Evolutionary conservation across 1,284 basidiomycete genomes (phyloP), one percentile per base, ranked within the genome.

Genomic region (Wallemia hederae): DNA sequence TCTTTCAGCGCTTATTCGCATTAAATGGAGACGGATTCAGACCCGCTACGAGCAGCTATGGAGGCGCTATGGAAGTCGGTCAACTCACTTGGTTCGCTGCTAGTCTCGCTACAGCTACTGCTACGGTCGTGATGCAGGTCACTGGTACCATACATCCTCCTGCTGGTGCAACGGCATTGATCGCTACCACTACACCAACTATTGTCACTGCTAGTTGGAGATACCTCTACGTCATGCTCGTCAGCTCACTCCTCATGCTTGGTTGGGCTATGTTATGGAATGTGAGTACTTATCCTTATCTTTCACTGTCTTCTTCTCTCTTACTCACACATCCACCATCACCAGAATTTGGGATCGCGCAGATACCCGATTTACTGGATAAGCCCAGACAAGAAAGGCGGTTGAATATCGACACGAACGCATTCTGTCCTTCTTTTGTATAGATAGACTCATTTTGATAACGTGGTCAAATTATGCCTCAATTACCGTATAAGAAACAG

Each of bases 211-310:
- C 81, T 59, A 76, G 76, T 19, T 81, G 80, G 80, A 76, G 77
- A 59, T 77, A 77, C 63, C 68, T 82, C n/a, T 77, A 77, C 22
- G 72, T 79, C 39, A 67, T 81, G 19, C 70, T 81, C 22, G 73
- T 78, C 22, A 75, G 75, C 0, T 75, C 76, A 3, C 65, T 73
- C 3, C 69, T 82, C 58, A 74, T 76, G 58, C 70, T 79, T 17
- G 71, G 63, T 0, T 76, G 78, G 59, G 78, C 77, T 0, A 67
- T 80, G 31, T 59, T 80, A 24, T 69, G 76, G 64, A 78, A 81
- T 58, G 56, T 58, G 7, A 26, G 56, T 58, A 11, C 33, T 34
- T 34, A 11, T n/a, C 33, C 24, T 9, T 26, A 15, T n/a, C 24
- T 27, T 28, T 24, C 25, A 2, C 7, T n/a, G 9, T 28, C 7